Base-by-base conservation (phyloP, 2,329 filamentous ascomycete genomes). In the Dactylellina cionopaga region DNA sequence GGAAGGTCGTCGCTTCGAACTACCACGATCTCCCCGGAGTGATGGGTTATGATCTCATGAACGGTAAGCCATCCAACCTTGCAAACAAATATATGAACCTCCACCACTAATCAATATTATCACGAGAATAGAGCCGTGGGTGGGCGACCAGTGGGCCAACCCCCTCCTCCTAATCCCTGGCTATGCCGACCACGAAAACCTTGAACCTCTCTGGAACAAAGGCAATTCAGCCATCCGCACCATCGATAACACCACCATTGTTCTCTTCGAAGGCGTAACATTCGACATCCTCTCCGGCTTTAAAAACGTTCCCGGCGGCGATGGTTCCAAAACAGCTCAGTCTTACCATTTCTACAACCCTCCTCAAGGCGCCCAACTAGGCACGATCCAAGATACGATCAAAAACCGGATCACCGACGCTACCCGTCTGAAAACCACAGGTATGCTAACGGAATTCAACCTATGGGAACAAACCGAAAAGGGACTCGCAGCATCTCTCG, bases 21-120 rank as follows among this genome's bases (percentile, higher is more conserved):
- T 66, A 62, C 33, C 43, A 49, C n/a, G 17, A 22, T 7, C 46
- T 62, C 15, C 44, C 46, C 0, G 69, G 69, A 1, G 69, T 74
- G 7, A 74, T 74, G 69, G 69, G 69, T 5, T 74, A 74, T 37
- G 69, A 74, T 41, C 47, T 74, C 6, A 74, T 74, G 69, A 74
- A 74, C 39, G 69, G 69, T 74, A 68, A 19, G 43, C n/a, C n/a
- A n/a, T n/a, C n/a, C n/a, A 4, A 11, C n/a, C 5, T 5, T 17
- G 13, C 37, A 17, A 35, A 13, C 13, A 7, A 41, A n/a, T 41
- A 11, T 15, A 41, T n/a, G n/a, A 6, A 5, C 37, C 19, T 5
- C 37, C 37, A 41, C 5, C 37, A n/a, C 19, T 35, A 35, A 35
- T n/a, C n/a, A n/a, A n/a, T n/a, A n/a, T n/a, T n/a, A n/a, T 6